A percentile compares a stretch with the other conserved stretches of the same genome.
Conservation (phyloP, 306 rosid genomes). For the Argentina anserina region DNA sequence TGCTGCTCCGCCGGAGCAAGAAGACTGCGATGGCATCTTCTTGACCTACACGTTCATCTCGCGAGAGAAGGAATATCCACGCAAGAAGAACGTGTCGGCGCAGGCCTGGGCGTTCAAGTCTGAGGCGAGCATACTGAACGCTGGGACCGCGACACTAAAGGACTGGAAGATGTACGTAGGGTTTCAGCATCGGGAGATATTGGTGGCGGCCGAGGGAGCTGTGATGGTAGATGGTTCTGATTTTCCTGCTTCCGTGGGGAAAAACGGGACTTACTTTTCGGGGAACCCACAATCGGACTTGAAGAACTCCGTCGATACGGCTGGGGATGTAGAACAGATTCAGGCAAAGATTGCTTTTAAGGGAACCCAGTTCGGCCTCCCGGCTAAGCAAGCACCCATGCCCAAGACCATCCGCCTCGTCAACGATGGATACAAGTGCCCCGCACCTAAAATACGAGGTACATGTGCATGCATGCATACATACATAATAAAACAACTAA, state of each 20-base stretch:
- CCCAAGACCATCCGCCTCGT: slow-evolving; percentile 63
- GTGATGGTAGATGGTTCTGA: slow-evolving; percentile 48
- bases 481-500: not conserved
- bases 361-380: slow-evolving; percentile 69
- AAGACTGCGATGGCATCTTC: slow-evolving; percentile 66
- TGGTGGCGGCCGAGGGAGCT: slow-evolving; percentile 57
- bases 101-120: slow-evolving; percentile 88
- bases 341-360: slow-evolving; percentile 32
- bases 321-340: slow-evolving; percentile 56
- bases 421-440: slow-evolving; percentile 83
- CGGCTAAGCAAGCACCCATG: slow-evolving; percentile 42
- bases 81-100: slow-evolving; percentile 50
- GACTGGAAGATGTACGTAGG: slow-evolving; percentile 75
- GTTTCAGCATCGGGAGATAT: slow-evolving; percentile 67
- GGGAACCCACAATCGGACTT: slow-evolving; percentile 51
- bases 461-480: not conserved
- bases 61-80: slow-evolving; percentile 54
- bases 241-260: slow-evolving; percentile 58
- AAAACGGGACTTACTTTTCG: slow-evolving; percentile 60
- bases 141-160: slow-evolving; percentile 51
- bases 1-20: slow-evolving; percentile 31
- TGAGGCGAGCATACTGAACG: slow-evolving; percentile 46
- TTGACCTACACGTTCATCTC: slow-evolving; percentile 44
- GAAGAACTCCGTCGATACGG: slow-evolving; percentile 68
- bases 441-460: slow-evolving; percentile 45